Evolutionary conservation across 2,329 filamentous ascomycete species (phyloP).

Genomic region (Colletotrichum eleusines): DNA sequence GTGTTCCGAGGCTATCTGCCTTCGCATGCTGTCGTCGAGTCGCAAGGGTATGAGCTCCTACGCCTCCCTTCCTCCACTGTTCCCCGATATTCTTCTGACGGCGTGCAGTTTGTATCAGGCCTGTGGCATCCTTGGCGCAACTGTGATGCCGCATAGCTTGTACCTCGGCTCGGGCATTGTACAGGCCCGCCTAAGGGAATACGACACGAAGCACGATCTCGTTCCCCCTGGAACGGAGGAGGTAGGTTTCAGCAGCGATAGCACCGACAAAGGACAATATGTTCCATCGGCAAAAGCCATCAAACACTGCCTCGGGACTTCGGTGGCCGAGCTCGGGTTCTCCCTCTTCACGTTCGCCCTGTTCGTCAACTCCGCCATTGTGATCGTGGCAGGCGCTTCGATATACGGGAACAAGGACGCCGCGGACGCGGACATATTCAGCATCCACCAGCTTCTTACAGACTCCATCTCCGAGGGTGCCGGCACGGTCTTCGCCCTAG

Average conservation of each 20-base stretch:
- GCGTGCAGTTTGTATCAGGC: conserved; percentile 69
- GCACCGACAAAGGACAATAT: conserved; percentile 69
- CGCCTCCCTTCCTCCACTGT: background rate
- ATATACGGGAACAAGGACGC: conserved; percentile 74
- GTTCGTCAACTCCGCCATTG: conserved; percentile 85
- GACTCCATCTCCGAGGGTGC: conserved; percentile 78
- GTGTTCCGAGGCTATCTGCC: conserved; percentile 76
- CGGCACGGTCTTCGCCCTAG: conserved; percentile 86
- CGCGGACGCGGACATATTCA: conserved; percentile 81
- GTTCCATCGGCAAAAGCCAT: conserved; percentile 80
- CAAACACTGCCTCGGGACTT: conserved; percentile 78
- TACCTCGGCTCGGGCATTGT: conserved; percentile 78
- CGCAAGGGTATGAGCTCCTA: conserved; percentile 56
- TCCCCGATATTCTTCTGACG: conserved; percentile 47
- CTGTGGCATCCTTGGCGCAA: conserved; percentile 82
- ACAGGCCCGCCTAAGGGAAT: conserved; percentile 74
- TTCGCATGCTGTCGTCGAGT: conserved; percentile 68
- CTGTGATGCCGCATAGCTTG: conserved; percentile 78
- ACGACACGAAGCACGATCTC: conserved; percentile 69
- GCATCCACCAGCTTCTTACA: conserved; percentile 81
- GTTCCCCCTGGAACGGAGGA: conserved; percentile 51
- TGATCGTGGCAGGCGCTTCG: conserved; percentile 84
- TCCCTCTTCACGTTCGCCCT: conserved; percentile 86
- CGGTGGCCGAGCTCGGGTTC: conserved; percentile 75
- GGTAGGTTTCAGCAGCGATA: conserved; percentile 41